These are phyloP conservation scores for Pyronema domesticum DNA, from an alignment of 495 filamentous ascomycete species.

Conservation along the genomic window DNA sequence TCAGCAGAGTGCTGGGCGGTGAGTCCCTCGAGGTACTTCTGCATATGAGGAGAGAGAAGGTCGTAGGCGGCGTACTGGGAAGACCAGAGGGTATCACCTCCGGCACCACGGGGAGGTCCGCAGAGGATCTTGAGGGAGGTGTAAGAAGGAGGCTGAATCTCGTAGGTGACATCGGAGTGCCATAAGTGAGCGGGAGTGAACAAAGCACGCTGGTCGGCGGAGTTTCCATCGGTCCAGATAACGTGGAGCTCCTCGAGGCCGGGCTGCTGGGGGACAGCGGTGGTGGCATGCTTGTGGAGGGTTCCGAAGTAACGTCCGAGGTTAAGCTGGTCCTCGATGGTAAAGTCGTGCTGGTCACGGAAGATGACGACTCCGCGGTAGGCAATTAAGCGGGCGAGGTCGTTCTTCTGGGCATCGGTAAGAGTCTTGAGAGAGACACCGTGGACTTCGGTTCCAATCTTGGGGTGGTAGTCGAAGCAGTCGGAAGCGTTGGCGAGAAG, in stretches of 20 bases:
- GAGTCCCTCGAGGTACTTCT: conserved; percentile 51
- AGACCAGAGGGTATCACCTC: conserved; percentile 61
- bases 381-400: conserved; percentile 53
- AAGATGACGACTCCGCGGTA: conserved; percentile 59
- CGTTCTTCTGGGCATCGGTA: conserved; percentile 52
- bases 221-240: conserved; percentile 46
- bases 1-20: conserved; percentile 55
- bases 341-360: conserved; percentile 48
- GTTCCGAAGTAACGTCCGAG: conserved; percentile 50
- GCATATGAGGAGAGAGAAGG: conserved; percentile 46
- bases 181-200: conserved; percentile 38
- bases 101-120: conserved; percentile 48
- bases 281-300: conserved; percentile 43
- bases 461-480: conserved; percentile 24
- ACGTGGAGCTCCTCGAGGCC: conserved; percentile 51
- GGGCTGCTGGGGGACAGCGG: conserved; percentile 22
- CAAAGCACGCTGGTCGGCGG: conserved; percentile 38
- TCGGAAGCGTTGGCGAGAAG: conserved; percentile 28
- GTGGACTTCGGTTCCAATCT: conserved; percentile 44
- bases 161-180: conserved; percentile 40
- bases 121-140: conserved; percentile 52
- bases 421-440: conserved; percentile 51
- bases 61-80: conserved; percentile 61
- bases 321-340: conserved; percentile 40
- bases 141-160: conserved; percentile 55